These are phyloP conservation scores for Drosera spatulata DNA, from an alignment of 179 eudicot species.

Conservation along the genomic window DNA sequence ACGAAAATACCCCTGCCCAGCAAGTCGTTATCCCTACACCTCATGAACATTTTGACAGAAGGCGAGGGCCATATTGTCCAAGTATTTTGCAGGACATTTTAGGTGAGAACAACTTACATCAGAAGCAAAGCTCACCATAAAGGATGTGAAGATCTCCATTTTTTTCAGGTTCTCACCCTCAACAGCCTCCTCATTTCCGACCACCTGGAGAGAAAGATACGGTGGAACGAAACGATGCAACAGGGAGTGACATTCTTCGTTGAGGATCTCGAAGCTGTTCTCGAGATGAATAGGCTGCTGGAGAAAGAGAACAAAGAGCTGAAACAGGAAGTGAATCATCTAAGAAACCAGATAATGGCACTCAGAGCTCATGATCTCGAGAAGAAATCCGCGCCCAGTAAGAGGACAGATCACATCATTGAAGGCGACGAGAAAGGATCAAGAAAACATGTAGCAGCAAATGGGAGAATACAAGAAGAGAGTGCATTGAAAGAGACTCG, in stretches of 20 bases:
- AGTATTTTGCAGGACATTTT: too few relatives aligned
- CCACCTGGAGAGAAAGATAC: neutral
- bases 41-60: too few relatives aligned
- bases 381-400: constrained; percentile 49
- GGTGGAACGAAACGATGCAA: constrained; percentile 1
- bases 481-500: neutral
- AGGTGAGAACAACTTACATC: neutral
- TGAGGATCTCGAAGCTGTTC: constrained; percentile 57
- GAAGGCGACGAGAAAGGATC: constrained; percentile 2
- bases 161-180: neutral
- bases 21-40: too few relatives aligned
- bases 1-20: too few relatives aligned
- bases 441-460: neutral
- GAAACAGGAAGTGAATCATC: constrained; percentile 35
- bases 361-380: constrained; percentile 63
- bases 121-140: neutral
- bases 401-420: constrained; percentile 41
- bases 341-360: constrained; percentile 35
- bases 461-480: neutral
- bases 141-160: neutral
- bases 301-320: constrained; percentile 61
- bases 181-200: neutral
- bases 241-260: constrained; percentile 28
- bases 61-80: too few relatives aligned
- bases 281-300: constrained; percentile 33